Percentiles rank a stretch among this genome's conserved stretches.
phyloP scores from a whole-genome alignment of 2,329 filamentous ascomycete genomes.

The Colletotrichum sp. region DNA sequence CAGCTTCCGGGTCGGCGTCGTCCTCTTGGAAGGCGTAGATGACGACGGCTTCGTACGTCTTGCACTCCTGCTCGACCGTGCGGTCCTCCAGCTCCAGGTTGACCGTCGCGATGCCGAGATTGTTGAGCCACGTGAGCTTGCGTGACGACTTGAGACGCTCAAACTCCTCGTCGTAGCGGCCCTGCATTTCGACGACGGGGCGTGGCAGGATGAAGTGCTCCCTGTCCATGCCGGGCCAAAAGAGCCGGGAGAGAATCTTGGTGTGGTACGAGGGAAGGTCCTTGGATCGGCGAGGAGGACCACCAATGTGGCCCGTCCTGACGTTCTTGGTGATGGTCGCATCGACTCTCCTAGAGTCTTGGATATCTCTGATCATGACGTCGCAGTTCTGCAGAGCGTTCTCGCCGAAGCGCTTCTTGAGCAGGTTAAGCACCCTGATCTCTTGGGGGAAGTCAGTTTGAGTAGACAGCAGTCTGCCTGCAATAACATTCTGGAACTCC shows the following conservation, averaged over 20 bases:
- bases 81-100: constrained; percentile 86
- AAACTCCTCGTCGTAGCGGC: constrained; percentile 76
- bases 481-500: constrained; percentile 89
- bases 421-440: constrained; percentile 80
- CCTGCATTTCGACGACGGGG: constrained; percentile 65
- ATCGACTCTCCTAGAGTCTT: constrained; percentile 81
- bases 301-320: constrained; percentile 18
- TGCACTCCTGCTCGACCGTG: constrained; percentile 72
- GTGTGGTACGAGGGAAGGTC: constrained; percentile 64
- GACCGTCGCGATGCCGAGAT: constrained; percentile 80
- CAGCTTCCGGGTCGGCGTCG: constrained; percentile 36
- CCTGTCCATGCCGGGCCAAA: constrained; percentile 85
- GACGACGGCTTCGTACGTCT: constrained; percentile 85
- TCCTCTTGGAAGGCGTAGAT: constrained; percentile 79
- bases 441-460: constrained; percentile 78
- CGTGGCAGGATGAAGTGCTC: constrained; percentile 71
- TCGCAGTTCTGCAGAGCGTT: constrained; percentile 88
- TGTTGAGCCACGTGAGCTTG: constrained; percentile 87
- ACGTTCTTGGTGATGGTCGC: constrained; percentile 60
- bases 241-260: constrained; percentile 89
- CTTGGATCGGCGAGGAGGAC: constrained; percentile 23
- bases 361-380: constrained; percentile 95
- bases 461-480: constrained; percentile 75
- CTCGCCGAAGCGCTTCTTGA: constrained; percentile 90
- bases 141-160: constrained; percentile 81